A percentile compares a stretch with the other conserved stretches of the same genome.
Conservation (phyloP, 768 basidiomycete genomes). For the Porpolomopsis calyptriformis region DNA sequence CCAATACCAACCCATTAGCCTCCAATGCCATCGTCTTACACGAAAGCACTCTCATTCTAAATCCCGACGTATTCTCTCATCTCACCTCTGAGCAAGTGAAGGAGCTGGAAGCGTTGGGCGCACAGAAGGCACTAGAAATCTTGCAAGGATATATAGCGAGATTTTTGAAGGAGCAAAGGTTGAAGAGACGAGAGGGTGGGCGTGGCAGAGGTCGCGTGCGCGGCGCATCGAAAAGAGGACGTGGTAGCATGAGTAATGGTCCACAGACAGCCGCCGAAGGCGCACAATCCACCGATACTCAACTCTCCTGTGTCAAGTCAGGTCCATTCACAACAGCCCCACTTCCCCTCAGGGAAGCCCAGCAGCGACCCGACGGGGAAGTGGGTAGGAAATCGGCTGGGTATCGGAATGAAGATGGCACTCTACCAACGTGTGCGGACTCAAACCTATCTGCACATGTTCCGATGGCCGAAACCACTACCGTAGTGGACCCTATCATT, state of each 20-base stretch:
- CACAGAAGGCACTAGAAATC: conserved; percentile 69
- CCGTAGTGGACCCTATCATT: conserved; percentile 49
- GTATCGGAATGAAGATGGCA: neutral
- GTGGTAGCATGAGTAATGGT: conserved; percentile 16
- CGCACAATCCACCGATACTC: neutral
- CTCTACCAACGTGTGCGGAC: conserved; percentile 7
- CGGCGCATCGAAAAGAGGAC: conserved; percentile 19
- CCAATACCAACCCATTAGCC: conserved; percentile 26
- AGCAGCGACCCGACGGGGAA: neutral
- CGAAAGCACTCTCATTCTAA: conserved; percentile 73
- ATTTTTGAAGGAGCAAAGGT: conserved; percentile 65
- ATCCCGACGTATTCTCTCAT: conserved; percentile 75
- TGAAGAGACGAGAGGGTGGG: conserved; percentile 35
- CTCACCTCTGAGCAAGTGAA: conserved; percentile 63
- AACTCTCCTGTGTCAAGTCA: neutral
- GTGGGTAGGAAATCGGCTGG: neutral
- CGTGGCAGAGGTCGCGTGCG: conserved; percentile 26
- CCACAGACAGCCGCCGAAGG: conserved; percentile 9
- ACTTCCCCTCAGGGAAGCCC: conserved; percentile 12
- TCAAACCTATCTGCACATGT: conserved; percentile 22
- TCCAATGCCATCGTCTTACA: conserved; percentile 56
- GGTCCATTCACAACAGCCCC: conserved; percentile 39
- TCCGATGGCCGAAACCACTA: conserved; percentile 36
- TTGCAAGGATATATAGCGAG: conserved; percentile 79
- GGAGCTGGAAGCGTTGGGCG: conserved; percentile 71